Conservation (phyloP, 345 rosid genomes). For the Heritiera littoralis region DNA sequence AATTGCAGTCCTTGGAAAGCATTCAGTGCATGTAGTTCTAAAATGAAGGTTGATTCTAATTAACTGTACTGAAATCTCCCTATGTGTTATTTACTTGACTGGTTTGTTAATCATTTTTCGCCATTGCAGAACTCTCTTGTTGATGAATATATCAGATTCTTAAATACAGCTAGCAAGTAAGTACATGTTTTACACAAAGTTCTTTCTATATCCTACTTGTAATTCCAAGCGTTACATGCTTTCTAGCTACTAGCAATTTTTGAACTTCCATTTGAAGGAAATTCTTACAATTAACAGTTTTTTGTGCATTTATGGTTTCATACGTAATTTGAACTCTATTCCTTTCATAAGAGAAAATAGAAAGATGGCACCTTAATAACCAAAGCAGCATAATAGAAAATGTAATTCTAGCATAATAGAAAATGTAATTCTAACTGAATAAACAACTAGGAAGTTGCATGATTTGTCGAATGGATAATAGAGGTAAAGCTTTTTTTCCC, state of each 20-base stretch:
- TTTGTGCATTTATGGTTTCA: neutral
- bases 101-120: neutral
- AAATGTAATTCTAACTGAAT: neutral
- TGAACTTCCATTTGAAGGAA: neutral
- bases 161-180: constrained; percentile 73
- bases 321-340: neutral
- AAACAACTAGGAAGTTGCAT: neutral
- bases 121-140: constrained; percentile 53
- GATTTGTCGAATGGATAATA: neutral
- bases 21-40: constrained; percentile 43
- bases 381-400: neutral
- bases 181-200: constrained; percentile 19
- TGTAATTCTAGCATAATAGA: neutral
- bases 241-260: neutral
- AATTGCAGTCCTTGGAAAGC: constrained; percentile 50
- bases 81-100: neutral
- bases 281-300: neutral
- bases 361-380: neutral
- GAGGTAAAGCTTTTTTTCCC: neutral
- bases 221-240: neutral
- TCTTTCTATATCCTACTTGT: neutral
- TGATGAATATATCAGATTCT: constrained; percentile 58
- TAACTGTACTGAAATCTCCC: neutral
- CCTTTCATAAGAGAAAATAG: constrained; percentile 34
- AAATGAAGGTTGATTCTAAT: constrained; percentile 46